phyloP scores from a whole-genome alignment of 129 eudicot species.

The Artemisia argyi region DNA sequence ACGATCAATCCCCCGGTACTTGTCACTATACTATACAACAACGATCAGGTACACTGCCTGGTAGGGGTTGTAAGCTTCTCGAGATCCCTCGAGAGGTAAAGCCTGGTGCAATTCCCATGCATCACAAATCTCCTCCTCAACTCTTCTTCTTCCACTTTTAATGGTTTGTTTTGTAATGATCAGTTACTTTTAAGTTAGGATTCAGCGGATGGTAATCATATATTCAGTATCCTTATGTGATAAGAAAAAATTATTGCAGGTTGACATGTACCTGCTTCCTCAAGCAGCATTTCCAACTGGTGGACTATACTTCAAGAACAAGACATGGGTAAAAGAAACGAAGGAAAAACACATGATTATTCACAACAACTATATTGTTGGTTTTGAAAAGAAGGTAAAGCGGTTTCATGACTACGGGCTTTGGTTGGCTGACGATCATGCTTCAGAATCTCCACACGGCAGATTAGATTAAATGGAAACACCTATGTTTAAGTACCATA shows the following conservation, averaged over 20 bases:
- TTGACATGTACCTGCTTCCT: conserved; percentile 84
- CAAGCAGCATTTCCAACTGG: conserved; percentile 93
- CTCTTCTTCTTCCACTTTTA: too few relatives aligned
- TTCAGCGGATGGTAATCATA: too few relatives aligned
- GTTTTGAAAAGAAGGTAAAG: conserved; percentile 91
- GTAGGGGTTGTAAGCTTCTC: too few relatives aligned
- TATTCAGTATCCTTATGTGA: too few relatives aligned
- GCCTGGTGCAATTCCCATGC: too few relatives aligned
- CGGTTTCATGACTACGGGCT: conserved; percentile 80
- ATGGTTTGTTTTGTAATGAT: too few relatives aligned
- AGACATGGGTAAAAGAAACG: conserved; percentile 84
- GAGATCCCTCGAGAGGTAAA: too few relatives aligned
- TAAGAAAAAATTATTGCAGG: conserved; percentile 46
- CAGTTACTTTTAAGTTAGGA: too few relatives aligned
- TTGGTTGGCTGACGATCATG: conserved; percentile 85
- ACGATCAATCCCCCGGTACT: too few relatives aligned
- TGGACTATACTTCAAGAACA: conserved; percentile 90
- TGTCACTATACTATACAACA: too few relatives aligned
- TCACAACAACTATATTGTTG: conserved; percentile 80
- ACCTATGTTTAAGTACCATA: conserved; percentile 6
- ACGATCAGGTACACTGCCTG: too few relatives aligned
- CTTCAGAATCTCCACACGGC: conserved; percentile 85
- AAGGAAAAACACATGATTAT: conserved; percentile 86
- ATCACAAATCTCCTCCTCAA: too few relatives aligned
- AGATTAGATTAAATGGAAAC: conserved; percentile 33